Evolutionary conservation across 805 yeast species (phyloP).

Genomic region (Naumovozyma baii): DNA sequence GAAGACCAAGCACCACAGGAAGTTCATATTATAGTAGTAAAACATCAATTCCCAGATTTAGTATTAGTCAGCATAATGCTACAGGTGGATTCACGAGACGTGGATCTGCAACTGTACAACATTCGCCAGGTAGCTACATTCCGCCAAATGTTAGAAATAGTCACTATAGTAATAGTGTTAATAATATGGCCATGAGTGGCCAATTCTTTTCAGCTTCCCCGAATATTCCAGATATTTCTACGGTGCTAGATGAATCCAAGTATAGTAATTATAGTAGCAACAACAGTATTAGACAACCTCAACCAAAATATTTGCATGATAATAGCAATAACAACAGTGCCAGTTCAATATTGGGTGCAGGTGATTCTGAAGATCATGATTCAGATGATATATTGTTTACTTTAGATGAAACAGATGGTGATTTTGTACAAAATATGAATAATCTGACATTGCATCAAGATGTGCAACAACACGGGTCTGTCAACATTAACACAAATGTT

Average conservation of each 20-base stretch:
- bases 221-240: conserved; percentile 18
- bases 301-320: not conserved
- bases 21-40: conserved; percentile 9
- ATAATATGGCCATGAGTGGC: conserved; percentile 4
- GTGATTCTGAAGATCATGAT: conserved; percentile 17
- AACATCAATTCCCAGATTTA: conserved; percentile 4
- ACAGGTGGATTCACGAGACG: conserved; percentile 7
- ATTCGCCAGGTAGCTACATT: conserved; percentile 48
- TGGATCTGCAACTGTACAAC: conserved; percentile 3
- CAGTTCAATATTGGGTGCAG: conserved; percentile 2
- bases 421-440: conserved; percentile 22
- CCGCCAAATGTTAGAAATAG: conserved; percentile 56
- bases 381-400: conserved; percentile 28
- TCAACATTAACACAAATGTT: not conserved
- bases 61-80: conserved; percentile 2
- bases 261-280: conserved; percentile 20
- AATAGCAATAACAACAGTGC: not conserved
- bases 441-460: conserved; percentile 13
- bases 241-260: conserved; percentile 12
- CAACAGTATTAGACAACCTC: conserved; percentile 3
- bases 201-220: conserved; percentile 11
- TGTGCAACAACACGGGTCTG: too few species aligned
- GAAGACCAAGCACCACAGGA: conserved; percentile 20
- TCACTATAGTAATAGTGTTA: not conserved
- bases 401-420: conserved; percentile 29